phyloP scores from a whole-genome alignment of 148 eudicot genomes.

The Chenopodium quinoa region DNA sequence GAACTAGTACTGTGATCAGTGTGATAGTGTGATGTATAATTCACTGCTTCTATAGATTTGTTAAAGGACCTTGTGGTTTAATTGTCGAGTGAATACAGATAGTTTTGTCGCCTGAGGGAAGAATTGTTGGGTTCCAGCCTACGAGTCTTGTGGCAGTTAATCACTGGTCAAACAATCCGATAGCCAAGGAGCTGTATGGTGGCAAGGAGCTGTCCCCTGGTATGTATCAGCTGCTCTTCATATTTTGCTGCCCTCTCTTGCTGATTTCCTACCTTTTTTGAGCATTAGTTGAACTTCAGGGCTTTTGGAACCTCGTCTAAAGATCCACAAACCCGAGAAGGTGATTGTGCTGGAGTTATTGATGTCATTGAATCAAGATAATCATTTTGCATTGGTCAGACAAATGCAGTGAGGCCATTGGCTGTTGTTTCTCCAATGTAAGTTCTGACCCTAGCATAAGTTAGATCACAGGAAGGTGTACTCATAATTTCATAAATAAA shows the following conservation, averaged over 20 bases:
- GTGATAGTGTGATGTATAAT: background rate
- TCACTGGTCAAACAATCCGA: constrained; percentile 81
- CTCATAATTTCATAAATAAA: background rate
- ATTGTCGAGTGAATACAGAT: constrained; percentile 44
- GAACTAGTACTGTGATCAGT: background rate
- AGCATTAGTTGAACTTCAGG: constrained; percentile 37
- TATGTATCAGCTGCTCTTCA: background rate
- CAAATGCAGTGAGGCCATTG: constrained; percentile 32
- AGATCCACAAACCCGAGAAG: constrained; percentile 45
- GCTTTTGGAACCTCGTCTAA: constrained; percentile 59
- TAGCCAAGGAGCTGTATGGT: constrained; percentile 69
- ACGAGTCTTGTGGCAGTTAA: constrained; percentile 72
- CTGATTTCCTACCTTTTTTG: background rate
- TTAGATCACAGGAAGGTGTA: background rate
- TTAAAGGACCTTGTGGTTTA: background rate
- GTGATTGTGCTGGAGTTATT: constrained; percentile 62
- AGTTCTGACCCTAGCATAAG: constrained; percentile 14
- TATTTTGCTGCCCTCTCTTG: background rate
- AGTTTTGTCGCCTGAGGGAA: constrained; percentile 61
- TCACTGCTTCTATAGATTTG: constrained; percentile 1
- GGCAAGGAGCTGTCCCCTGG: constrained; percentile 52
- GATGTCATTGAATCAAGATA: constrained; percentile 56
- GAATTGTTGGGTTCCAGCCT: constrained; percentile 76
- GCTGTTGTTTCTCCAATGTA: constrained; percentile 8
- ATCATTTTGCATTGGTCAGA: constrained; percentile 67